Evolutionary conservation across 2,329 filamentous ascomycete genomes (phyloP), one percentile per base, ranked within the genome.

Genomic region (Verticillium zaregamsianum): DNA sequence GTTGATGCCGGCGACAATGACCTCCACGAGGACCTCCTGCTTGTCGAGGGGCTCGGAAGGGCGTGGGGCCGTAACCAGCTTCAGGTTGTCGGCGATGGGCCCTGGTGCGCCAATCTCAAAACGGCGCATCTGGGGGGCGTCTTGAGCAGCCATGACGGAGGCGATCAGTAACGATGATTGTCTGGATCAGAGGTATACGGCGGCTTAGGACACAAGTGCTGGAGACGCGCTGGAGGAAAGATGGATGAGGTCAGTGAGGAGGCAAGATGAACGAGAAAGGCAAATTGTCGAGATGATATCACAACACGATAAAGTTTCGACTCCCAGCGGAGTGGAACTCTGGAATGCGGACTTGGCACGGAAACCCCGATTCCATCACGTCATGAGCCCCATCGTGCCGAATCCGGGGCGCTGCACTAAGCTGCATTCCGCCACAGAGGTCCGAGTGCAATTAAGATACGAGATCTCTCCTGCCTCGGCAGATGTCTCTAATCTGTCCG

Each of bases 1-100:
- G 69, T 90, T 90, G 65, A 89, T 69, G 28, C 81, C 74, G 31
- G 79, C 77, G 61, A 79, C 75, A 62, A 82, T 72, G 8, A 90
- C 82, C 64, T 82, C 74, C 57, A 90, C 74, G 15, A 89, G 78
- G 55, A 88, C 69, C 64, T 85, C 77, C 40, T 79, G 69, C 3
- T 72, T 73, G n/a, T 67, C 67, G 62, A 65, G 74, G 17, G 68
- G 65, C 6, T 77, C 70, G 37, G 74, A 69, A 1, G 83, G 80
- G 12, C 78, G 68, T 3, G 79, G 71, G 4, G 79, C 5, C 76
- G 12, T 73, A 20, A 32, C 37, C 25, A 58, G 57, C 39, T 58
- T 58, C 23, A 58, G 31, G 32, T 20, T 58, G 25, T 58, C 25
- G 1, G 15, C n/a, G 57, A 58, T 45, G 11, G 25, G 25, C 37